Base-by-base conservation (phyloP, 805 yeast species). In the Candida nanaspora region DNA sequence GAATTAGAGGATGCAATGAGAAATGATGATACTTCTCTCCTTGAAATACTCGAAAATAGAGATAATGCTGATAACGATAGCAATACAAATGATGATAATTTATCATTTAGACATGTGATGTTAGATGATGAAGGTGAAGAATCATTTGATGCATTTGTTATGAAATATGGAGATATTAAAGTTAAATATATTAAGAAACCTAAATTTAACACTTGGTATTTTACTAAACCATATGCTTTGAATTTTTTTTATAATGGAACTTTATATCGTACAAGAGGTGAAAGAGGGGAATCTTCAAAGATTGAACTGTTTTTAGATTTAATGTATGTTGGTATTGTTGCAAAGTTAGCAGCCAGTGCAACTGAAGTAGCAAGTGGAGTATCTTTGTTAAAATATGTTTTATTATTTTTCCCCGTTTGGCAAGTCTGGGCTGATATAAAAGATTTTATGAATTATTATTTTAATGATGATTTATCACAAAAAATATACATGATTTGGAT, bases 341-440 rank as follows among this genome's bases (percentile, higher is more conserved):
- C 82, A 19, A 76, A 76, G 42, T 57, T 78, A 34, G 83, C 85
- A 1, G 66, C 74, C 4, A 57, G 58, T 33, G 80, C 80, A 1
- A 65, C 74, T 4, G 74, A 70, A 41, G 54, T 70, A 15, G 77
- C 79, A 25, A 55, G 66, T 16, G 80, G 80, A 30, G 52, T 51
- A 3, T 56, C 76, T 0, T 55, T 79, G 21, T 56, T 70, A 30
- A 66, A 66, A 46, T 79, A 77, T 50, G 40, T 75, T 6, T 49
- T 79, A 33, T 52, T 76, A 2, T 79, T 78, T 41, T 38, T 73
- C 16, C 83, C 82, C 0, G 69, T 78, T n/a, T 80, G 78, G 75
- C 70, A 69, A 18, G 73, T 79, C 19, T 80, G 86, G 85, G 56
- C 69, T n/a, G 84, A 78, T 49, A 62, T 79, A 43, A 74, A 76